Conservation (phyloP, 2,329 filamentous ascomycete genomes). For the Aspergillus neoniger region DNA sequence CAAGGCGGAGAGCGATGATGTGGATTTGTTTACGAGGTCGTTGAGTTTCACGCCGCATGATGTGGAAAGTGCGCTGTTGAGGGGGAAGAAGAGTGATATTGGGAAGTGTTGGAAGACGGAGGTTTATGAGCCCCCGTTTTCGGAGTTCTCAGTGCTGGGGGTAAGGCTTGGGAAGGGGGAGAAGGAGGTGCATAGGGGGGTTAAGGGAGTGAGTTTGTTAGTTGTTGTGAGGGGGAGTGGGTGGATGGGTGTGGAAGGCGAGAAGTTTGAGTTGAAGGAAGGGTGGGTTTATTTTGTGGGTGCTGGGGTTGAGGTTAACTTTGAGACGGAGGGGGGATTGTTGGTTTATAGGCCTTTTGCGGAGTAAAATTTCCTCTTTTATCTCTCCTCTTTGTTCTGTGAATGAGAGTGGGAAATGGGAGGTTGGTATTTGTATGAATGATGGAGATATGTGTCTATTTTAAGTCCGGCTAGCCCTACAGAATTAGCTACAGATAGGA, state of each 20-base stretch:
- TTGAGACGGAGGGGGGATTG: slow-evolving; percentile 47
- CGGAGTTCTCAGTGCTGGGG: slow-evolving; percentile 70
- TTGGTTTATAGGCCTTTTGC: slow-evolving; percentile 53
- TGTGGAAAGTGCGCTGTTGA: slow-evolving; percentile 58
- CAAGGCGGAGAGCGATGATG: slow-evolving; percentile 61
- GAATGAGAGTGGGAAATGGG: too few relatives aligned
- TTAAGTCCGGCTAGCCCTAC: not conserved
- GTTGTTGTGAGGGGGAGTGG: slow-evolving; percentile 64
- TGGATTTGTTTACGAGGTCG: slow-evolving; percentile 64
- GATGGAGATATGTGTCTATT: too few relatives aligned
- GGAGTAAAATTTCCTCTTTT: slow-evolving; percentile 25
- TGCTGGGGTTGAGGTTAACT: slow-evolving; percentile 54
- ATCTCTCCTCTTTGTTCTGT: not conserved
- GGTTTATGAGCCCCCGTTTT: slow-evolving; percentile 66
- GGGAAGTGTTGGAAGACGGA: slow-evolving; percentile 62
- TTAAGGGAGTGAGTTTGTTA: slow-evolving; percentile 64
- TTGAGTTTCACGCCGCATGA: slow-evolving; percentile 66
- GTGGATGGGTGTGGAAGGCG: slow-evolving; percentile 55
- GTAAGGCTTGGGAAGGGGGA: slow-evolving; percentile 60
- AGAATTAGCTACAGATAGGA: not conserved
- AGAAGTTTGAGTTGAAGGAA: slow-evolving; percentile 56
- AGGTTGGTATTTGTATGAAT: too few relatives aligned
- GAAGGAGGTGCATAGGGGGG: slow-evolving; percentile 57
- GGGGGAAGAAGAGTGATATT: slow-evolving; percentile 51
- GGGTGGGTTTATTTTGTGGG: slow-evolving; percentile 70